Evolutionary conservation across 2,329 filamentous ascomycete genomes (phyloP).

Genomic region (Stromatinia cepivora): DNA sequence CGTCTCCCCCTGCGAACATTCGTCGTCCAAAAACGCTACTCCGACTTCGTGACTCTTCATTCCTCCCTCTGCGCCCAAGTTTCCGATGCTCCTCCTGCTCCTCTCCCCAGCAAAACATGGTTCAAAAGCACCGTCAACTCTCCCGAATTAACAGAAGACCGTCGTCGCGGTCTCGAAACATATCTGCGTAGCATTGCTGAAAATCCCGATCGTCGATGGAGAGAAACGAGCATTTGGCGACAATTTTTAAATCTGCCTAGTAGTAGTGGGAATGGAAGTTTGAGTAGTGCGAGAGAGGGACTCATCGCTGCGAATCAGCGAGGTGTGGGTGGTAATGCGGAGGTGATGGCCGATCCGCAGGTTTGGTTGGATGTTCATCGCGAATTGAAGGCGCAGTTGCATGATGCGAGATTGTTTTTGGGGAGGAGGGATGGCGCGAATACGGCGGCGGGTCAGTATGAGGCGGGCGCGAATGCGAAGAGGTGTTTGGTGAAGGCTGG

Average conservation of each 20-base stretch:
- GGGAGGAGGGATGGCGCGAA: conserved; percentile 65
- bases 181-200: conserved; percentile 74
- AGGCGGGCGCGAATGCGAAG: conserved; percentile 74
- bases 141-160: conserved; percentile 67
- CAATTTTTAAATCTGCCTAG: conserved; percentile 70
- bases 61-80: conserved; percentile 58
- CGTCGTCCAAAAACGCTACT: conserved; percentile 78
- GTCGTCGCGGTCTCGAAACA: conserved; percentile 66
- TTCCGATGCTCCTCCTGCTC: conserved; percentile 62
- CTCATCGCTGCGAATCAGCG: conserved; percentile 37
- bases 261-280: conserved; percentile 41
- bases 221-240: conserved; percentile 71
- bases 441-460: conserved; percentile 54
- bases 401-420: conserved; percentile 65
- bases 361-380: conserved; percentile 77
- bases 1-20: conserved; percentile 75
- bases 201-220: conserved; percentile 73
- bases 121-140: conserved; percentile 71
- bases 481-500: conserved; percentile 68
- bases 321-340: conserved; percentile 30
- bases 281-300: conserved; percentile 37
- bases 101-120: conserved; percentile 75
- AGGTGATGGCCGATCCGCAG: conserved; percentile 38
- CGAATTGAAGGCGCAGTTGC: conserved; percentile 70
- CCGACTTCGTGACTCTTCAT: conserved; percentile 72